Evolutionary conservation across 441 rosid genomes (phyloP).

Genomic region (Gossypium schwendimanii): DNA sequence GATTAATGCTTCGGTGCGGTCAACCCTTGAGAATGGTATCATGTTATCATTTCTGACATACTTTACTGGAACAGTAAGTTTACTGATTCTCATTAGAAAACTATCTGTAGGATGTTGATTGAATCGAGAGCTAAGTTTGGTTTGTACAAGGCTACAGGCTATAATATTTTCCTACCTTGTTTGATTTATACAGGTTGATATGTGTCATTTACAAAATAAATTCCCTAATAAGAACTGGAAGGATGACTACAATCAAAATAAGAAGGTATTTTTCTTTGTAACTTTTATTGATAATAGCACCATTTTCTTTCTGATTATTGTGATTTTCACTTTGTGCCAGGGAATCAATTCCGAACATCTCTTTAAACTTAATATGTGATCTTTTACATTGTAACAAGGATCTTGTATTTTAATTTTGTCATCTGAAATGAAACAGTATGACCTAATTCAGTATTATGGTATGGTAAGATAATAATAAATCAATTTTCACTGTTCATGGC

Average conservation of each 20-base stretch:
- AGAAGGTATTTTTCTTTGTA: conserved; percentile 40
- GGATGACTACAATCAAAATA: conserved; percentile 64
- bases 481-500: background rate
- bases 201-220: conserved; percentile 65
- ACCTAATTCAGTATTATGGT: background rate
- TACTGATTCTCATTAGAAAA: conserved; percentile 9
- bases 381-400: background rate
- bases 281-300: background rate
- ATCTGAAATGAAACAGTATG: background rate
- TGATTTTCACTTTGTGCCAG: background rate
- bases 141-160: background rate
- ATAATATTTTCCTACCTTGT: conserved; percentile 14
- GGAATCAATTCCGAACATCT: background rate
- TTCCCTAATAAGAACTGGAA: conserved; percentile 67
- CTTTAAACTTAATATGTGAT: background rate
- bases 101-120: conserved; percentile 1
- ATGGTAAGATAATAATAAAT: background rate
- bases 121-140: background rate
- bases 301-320: background rate
- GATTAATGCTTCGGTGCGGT: conserved; percentile 80
- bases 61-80: conserved; percentile 94
- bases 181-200: conserved; percentile 63
- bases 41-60: conserved; percentile 81
- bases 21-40: conserved; percentile 90
- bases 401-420: background rate